Conservation (phyloP, 306 rosid species). For the Castanea sativa region DNA sequence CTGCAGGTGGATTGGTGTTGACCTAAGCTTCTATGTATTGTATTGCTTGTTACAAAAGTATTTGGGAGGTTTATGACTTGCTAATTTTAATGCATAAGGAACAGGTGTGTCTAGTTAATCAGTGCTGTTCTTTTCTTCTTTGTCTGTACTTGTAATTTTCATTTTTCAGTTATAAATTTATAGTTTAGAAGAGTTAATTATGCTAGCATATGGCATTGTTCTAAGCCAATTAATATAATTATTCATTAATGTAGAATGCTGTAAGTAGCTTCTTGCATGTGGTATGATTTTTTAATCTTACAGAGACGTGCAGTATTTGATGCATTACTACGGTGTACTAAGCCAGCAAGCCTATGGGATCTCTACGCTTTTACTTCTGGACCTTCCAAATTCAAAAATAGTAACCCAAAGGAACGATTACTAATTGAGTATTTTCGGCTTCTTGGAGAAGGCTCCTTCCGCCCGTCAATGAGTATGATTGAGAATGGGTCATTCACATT, state of each 20-base stretch:
- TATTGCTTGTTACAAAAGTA: not conserved
- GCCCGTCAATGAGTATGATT: conserved; percentile 59
- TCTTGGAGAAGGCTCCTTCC: conserved; percentile 59
- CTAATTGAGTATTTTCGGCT: conserved; percentile 91
- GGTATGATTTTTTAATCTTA: conserved; percentile 30
- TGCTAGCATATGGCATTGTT: conserved; percentile 7
- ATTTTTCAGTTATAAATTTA: not conserved
- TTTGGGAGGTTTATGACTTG: conserved; percentile 15
- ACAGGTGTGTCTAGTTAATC: not conserved
- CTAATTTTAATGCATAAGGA: conserved; percentile 2
- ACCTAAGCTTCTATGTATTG: not conserved
- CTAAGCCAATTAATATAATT: not conserved
- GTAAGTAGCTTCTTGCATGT: conserved; percentile 29
- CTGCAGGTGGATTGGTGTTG: not conserved
- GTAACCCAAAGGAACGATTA: conserved; percentile 75
- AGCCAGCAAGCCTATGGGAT: conserved; percentile 74
- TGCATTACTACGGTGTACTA: conserved; percentile 60
- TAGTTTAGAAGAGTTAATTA: not conserved
- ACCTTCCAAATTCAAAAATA: conserved; percentile 66
- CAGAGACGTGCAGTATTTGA: conserved; percentile 76
- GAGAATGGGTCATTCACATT: conserved; percentile 73
- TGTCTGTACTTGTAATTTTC: not conserved
- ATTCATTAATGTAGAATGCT: conserved; percentile 9
- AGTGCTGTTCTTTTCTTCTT: not conserved
- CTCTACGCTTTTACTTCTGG: conserved; percentile 79